Evolutionary conservation across 106 monocot genomes (phyloP).

Genomic region (Dioscorea dumetorum): DNA sequence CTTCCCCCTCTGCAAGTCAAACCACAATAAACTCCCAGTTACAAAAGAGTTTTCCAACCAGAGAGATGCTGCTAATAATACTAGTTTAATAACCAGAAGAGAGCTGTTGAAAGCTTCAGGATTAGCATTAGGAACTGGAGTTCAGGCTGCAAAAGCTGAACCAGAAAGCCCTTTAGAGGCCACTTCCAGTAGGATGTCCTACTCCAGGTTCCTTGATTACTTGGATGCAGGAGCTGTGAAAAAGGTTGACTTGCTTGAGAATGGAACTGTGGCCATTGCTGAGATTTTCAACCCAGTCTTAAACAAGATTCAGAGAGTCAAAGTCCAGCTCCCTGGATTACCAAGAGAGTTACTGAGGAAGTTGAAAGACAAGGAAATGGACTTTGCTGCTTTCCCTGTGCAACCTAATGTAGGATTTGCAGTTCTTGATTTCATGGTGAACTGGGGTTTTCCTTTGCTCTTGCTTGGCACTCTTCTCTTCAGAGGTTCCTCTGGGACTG

Average conservation of each 20-base stretch:
- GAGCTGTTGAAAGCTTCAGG: slow-evolving; percentile 29
- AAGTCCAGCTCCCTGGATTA: slow-evolving; percentile 53
- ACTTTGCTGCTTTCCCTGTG: slow-evolving; percentile 44
- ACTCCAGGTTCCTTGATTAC: slow-evolving; percentile 56
- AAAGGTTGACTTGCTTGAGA: slow-evolving; percentile 59
- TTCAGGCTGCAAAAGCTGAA: slow-evolving; percentile 27
- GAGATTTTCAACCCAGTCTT: slow-evolving; percentile 41
- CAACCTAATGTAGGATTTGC: slow-evolving; percentile 31
- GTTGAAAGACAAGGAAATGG: slow-evolving; percentile 50
- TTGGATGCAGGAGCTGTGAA: slow-evolving; percentile 48
- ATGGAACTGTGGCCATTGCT: slow-evolving; percentile 51
- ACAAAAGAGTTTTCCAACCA: slow-evolving; percentile 5
- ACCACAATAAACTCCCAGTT: slow-evolving; percentile 1
- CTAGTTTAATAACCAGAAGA: slow-evolving; percentile 19
- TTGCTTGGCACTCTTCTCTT: slow-evolving; percentile 37
- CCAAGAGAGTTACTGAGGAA: slow-evolving; percentile 50
- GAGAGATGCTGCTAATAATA: slow-evolving; percentile 1
- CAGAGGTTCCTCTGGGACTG: slow-evolving; percentile 21
- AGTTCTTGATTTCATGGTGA: slow-evolving; percentile 44
- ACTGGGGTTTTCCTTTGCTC: slow-evolving; percentile 44
- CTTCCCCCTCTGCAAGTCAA: slow-evolving; percentile 23
- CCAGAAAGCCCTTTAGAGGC: slow-evolving; percentile 38
- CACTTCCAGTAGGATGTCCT: slow-evolving; percentile 52
- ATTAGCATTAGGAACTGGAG: slow-evolving; percentile 11
- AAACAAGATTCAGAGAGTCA: slow-evolving; percentile 43